Evolutionary conservation across 305 asterid species (phyloP).

Genomic region (Solanum hybrid): DNA sequence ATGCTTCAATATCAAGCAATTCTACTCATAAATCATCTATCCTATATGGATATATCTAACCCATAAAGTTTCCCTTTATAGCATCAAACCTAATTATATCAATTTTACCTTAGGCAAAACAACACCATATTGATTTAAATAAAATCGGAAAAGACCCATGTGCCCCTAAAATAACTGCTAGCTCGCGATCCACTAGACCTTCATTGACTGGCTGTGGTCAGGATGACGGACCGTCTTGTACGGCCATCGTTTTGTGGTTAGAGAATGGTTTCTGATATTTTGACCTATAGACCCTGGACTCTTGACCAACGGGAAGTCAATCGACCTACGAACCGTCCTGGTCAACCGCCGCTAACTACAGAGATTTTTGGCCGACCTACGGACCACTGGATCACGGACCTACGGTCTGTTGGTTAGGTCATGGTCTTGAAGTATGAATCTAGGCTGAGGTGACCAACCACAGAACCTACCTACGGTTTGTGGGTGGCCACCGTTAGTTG

Average conservation of each 20-base stretch:
- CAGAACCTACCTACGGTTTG: background rate
- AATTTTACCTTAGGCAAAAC: background rate
- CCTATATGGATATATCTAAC: background rate
- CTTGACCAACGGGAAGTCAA: background rate
- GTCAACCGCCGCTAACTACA: background rate
- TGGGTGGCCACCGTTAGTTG: background rate
- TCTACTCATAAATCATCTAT: background rate
- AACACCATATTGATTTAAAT: background rate
- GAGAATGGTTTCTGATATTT: background rate
- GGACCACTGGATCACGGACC: background rate
- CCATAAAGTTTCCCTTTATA: background rate
- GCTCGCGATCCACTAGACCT: background rate
- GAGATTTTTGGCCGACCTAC: background rate
- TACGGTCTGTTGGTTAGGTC: background rate
- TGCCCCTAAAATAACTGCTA: background rate
- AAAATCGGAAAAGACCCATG: background rate
- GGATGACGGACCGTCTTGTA: background rate
- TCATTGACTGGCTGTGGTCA: background rate
- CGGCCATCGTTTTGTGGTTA: background rate
- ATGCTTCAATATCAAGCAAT: background rate
- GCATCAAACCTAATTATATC: background rate
- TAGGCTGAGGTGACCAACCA: background rate
- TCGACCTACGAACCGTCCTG: background rate
- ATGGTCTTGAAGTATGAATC: background rate
- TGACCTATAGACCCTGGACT: background rate